These are phyloP conservation scores for Rhynchospora breviuscula DNA, from an alignment of 176 grass and related monocot species.

Conservation along the genomic window DNA sequence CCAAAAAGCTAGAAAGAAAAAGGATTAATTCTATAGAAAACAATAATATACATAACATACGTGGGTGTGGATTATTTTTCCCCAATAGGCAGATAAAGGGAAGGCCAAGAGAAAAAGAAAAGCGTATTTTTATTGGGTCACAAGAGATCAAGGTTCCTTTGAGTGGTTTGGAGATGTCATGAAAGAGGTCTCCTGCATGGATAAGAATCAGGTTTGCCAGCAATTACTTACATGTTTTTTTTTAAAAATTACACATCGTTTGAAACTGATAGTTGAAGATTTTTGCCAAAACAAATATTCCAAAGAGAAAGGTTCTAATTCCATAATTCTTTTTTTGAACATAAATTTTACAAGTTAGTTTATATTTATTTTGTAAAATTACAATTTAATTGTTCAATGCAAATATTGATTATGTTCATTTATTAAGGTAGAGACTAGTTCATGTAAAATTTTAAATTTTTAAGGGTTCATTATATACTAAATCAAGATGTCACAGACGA, in stretches of 20 bases:
- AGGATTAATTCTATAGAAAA: too few species aligned
- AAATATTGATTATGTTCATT: too few species aligned
- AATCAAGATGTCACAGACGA: too few species aligned
- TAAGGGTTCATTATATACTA: too few species aligned
- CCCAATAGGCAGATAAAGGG: background rate
- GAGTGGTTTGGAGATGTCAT: conserved; percentile 79
- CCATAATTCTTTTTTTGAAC: too few species aligned
- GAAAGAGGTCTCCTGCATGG: conserved; percentile 51
- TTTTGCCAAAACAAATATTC: background rate
- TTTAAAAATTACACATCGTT: background rate
- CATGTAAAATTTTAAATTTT: too few species aligned
- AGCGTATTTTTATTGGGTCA: conserved; percentile 75
- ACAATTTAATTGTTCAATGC: too few species aligned
- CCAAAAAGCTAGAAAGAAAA: too few species aligned
- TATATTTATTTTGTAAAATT: too few species aligned
- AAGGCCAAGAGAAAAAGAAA: conserved; percentile 29
- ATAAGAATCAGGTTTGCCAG: conserved; percentile 37
- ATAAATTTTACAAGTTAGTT: too few species aligned
- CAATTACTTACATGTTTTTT: background rate
- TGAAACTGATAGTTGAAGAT: background rate
- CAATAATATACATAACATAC: background rate
- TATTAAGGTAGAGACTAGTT: too few species aligned
- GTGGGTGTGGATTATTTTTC: background rate
- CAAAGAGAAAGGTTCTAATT: background rate
- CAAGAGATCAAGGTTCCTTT: conserved; percentile 69